Evolutionary conservation across 176 grass and related monocot species (phyloP).

Genomic region (Alloteropsis semialata): DNA sequence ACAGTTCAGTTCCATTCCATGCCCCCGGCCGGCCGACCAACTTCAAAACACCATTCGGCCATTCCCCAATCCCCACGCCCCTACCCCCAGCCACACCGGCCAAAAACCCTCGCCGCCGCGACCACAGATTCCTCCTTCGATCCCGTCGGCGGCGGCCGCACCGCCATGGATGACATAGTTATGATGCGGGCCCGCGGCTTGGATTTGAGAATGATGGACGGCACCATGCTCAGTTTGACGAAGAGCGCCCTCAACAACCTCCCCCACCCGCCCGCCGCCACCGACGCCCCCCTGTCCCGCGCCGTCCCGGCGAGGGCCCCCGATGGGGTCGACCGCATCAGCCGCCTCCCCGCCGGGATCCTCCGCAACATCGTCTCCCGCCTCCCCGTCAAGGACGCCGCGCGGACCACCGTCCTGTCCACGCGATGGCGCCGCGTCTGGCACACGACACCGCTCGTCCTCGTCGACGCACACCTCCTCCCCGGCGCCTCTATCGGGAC

Average conservation of each 20-base stretch:
- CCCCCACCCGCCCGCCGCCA: neutral
- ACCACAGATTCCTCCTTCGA: neutral
- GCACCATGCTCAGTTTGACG: neutral
- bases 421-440: neutral
- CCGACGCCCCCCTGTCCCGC: neutral
- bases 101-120: neutral
- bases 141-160: neutral
- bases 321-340: too few species aligned
- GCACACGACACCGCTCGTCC: neutral
- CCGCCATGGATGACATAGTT: neutral
- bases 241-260: neutral
- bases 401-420: neutral
- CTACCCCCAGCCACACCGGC: too few species aligned
- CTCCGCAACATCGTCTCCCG: conserved; percentile 11
- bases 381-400: neutral
- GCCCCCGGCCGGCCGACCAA: neutral
- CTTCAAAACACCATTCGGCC: neutral
- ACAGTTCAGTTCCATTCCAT: neutral
- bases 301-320: neutral
- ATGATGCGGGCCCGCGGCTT: neutral
- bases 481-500: neutral
- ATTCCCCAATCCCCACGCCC: neutral
- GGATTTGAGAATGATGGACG: neutral
- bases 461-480: conserved; percentile 4
- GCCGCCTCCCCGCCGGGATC: too few species aligned